These are phyloP conservation scores for Bremia lactucae DNA, from an alignment of 352 stramenopile species.

Conservation along the genomic window DNA sequence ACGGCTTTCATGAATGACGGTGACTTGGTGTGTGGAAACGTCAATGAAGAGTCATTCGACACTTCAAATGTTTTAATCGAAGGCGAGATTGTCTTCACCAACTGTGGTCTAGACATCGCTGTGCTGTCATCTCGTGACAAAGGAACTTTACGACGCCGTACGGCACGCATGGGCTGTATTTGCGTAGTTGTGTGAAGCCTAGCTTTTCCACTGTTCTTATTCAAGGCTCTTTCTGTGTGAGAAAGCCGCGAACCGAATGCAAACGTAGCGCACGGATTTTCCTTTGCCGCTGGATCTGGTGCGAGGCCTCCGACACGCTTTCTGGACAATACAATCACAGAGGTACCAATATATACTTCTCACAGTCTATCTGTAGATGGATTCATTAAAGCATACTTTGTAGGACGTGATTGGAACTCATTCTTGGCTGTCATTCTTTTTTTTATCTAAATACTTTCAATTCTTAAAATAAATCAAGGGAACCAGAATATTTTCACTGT, in stretches of 20 bases:
- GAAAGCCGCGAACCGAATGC: conserved; percentile 22
- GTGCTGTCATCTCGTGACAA: conserved; percentile 9
- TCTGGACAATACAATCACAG: conserved; percentile 5
- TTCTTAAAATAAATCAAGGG: too few relatives aligned
- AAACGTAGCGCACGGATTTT: conserved; percentile 9
- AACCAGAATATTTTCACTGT: too few relatives aligned
- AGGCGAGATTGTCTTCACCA: conserved; percentile 6
- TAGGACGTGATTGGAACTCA: too few relatives aligned
- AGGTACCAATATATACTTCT: too few relatives aligned
- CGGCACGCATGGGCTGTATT: conserved; percentile 1
- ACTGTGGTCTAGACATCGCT: not conserved
- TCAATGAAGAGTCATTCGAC: conserved; percentile 2
- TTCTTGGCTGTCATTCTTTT: too few relatives aligned
- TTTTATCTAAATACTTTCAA: too few relatives aligned
- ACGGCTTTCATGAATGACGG: conserved; percentile 3
- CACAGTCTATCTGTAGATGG: not conserved
- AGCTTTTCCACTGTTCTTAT: conserved; percentile 1
- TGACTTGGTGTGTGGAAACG: conserved; percentile 6
- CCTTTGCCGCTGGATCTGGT: not conserved
- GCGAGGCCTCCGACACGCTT: conserved; percentile 6
- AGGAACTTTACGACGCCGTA: not conserved
- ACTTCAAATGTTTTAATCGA: conserved; percentile 12
- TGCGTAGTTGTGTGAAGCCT: not conserved
- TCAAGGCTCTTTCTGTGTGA: conserved; percentile 1
- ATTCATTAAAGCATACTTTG: conserved; percentile 10